Conservation (phyloP, 345 rosid genomes). For the Citrus mangshanensis region DNA sequence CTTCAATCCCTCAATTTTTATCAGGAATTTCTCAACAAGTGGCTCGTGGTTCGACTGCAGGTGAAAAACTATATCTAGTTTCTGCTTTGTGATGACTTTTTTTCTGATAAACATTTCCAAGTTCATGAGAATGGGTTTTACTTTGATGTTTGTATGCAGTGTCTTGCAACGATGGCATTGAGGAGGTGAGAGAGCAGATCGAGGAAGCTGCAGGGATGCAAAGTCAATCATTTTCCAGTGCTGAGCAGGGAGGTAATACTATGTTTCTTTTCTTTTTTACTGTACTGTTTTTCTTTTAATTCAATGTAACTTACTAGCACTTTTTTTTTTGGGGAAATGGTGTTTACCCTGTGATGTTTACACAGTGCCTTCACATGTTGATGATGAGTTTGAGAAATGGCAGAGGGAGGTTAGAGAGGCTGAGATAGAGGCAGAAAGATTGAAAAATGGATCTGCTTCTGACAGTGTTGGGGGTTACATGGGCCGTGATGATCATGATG, state of each 20-base stretch:
- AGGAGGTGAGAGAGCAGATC: conserved; percentile 4
- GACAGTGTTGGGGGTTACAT: conserved; percentile 19
- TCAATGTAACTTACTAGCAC: not conserved
- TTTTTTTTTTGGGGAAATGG: not conserved
- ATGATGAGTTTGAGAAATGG: conserved; percentile 89
- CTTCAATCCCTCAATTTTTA: conserved; percentile 61
- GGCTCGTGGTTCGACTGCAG: conserved; percentile 29
- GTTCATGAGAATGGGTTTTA: not conserved
- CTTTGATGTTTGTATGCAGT: conserved; percentile 20
- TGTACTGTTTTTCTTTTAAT: not conserved
- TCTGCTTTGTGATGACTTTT: not conserved
- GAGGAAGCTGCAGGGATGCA: conserved; percentile 15
- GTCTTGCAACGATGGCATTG: conserved; percentile 4
- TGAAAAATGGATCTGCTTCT: conserved; percentile 49
- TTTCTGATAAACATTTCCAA: not conserved
- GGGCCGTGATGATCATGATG: conserved; percentile 34
- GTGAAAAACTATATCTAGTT: conserved; percentile 26
- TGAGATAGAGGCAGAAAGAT: conserved; percentile 53
- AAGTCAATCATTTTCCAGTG: conserved; percentile 20
- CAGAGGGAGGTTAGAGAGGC: conserved; percentile 76
- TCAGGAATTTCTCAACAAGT: conserved; percentile 41
- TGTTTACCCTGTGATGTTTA: conserved; percentile 27
- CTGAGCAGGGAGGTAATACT: conserved; percentile 19
- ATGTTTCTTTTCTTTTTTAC: not conserved
- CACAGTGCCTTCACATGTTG: conserved; percentile 49